Conservation (phyloP, 305 asterid species). For the Euphrasia arctica region DNA sequence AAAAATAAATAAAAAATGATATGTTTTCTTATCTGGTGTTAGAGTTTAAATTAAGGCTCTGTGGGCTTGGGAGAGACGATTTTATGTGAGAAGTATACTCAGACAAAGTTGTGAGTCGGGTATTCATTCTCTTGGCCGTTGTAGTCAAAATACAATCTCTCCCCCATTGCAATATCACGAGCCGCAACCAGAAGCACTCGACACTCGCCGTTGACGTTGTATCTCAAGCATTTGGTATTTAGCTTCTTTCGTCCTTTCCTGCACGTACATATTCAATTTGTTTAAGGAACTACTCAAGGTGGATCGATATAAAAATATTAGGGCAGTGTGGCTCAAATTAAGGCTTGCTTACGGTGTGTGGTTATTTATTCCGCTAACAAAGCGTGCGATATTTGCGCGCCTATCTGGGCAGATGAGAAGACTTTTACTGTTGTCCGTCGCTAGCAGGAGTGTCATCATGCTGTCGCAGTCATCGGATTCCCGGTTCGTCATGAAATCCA, state of each 20-base stretch:
- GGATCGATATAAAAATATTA: too few species aligned
- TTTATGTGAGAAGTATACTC: constrained; percentile 23
- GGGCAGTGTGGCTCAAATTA: constrained; percentile 15
- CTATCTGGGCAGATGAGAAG: constrained; percentile 78
- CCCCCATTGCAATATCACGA: constrained; percentile 74
- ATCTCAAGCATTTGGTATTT: constrained; percentile 74
- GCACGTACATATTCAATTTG: constrained; percentile 32
- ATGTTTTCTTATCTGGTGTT: constrained; percentile 24
- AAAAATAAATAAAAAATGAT: constrained; percentile 4
- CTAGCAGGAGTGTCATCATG: constrained; percentile 80
- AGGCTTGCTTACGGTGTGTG: constrained; percentile 54
- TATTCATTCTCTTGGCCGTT: constrained; percentile 84
- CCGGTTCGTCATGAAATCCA: constrained; percentile 66
- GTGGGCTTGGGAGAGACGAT: background rate
- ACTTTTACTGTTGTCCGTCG: constrained; percentile 51
- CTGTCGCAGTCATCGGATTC: constrained; percentile 79
- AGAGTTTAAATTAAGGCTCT: constrained; percentile 24
- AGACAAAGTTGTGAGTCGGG: constrained; percentile 84
- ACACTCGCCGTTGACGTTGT: constrained; percentile 59
- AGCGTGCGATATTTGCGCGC: constrained; percentile 73
- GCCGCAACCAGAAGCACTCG: constrained; percentile 65
- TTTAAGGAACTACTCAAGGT: constrained; percentile 24
- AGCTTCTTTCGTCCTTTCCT: constrained; percentile 82
- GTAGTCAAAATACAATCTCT: constrained; percentile 78
- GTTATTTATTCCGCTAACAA: constrained; percentile 81